phyloP scores from a whole-genome alignment of 352 stramenopile genomes.

The Pythium periplocum region DNA sequence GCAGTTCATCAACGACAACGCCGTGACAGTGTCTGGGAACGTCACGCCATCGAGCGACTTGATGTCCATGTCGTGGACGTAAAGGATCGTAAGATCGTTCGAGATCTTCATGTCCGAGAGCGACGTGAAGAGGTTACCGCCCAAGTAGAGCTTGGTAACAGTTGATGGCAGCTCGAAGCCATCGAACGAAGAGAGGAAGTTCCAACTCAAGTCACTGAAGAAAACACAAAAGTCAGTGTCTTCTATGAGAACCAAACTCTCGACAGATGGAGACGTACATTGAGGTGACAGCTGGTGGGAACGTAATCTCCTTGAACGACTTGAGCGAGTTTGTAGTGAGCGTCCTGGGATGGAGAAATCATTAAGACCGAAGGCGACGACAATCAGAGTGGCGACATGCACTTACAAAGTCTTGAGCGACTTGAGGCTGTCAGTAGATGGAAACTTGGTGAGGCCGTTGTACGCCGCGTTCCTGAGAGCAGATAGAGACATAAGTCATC shows the following conservation, averaged over 20 bases:
- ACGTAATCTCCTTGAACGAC: constrained; percentile 14
- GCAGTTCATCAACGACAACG: constrained; percentile 22
- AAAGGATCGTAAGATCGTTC: constrained; percentile 50
- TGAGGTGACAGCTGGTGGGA: constrained; percentile 7
- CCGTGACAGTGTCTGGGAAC: constrained; percentile 37
- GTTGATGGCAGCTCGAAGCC: constrained; percentile 43
- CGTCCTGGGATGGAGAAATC: not conserved
- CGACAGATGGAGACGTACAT: constrained; percentile 10
- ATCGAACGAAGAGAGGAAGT: constrained; percentile 50
- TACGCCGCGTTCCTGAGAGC: constrained; percentile 7
- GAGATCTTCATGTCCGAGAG: constrained; percentile 39
- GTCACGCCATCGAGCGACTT: constrained; percentile 30
- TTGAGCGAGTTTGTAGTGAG: constrained; percentile 17
- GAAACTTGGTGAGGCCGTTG: constrained; percentile 16
- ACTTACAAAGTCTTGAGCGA: constrained; percentile 9
- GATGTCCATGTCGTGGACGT: constrained; percentile 60
- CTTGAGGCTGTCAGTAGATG: not conserved
- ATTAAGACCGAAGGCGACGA: not conserved
- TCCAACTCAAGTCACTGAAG: constrained; percentile 61
- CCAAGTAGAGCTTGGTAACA: constrained; percentile 52
- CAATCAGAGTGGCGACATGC: constrained; percentile 4
- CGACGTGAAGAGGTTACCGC: constrained; percentile 64
- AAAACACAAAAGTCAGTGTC: not conserved
- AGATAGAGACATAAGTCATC: too few species aligned
- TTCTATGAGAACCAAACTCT: constrained; percentile 1